Base-by-base conservation (phyloP, 2,329 filamentous ascomycete species). In the Scytalidium sp. region DNA sequence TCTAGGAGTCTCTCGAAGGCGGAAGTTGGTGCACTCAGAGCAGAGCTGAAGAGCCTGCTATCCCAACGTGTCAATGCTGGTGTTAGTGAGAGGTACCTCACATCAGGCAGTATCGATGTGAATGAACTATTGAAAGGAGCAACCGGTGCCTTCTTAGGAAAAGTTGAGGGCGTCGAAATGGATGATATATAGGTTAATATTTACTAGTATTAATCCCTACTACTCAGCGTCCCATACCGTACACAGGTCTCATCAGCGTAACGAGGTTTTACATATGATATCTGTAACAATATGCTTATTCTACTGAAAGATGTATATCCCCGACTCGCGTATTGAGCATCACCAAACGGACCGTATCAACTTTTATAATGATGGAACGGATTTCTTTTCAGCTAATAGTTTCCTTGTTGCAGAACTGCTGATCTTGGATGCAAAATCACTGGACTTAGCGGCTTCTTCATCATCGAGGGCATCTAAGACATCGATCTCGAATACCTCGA, bases 401-500 rank as follows among this genome's bases (percentile, higher is more conserved):
- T 78, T 76, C 56, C 87, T 76, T 58, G 96, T 96, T 50, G 87
- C 87, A 1, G 92, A 95, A 70, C 92, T 97, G 74, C 91, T 96
- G 59, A 97, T 88, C 72, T 97, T 97, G 53, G 81, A 79, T 21
- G 85, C 81, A 68, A 95, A 96, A 56, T 80, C 77, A 50, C 84
- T 79, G 11, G 65, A 72, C 56, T 69, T 71, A n/a, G 59, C 67
- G 42, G 43, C 62, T 40, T 60, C 61, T 2, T 73, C 70, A n/a
- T 73, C 69, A 41, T 75, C 72, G 36, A 79, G 75, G 2, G 84
- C 79, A 67, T 93, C 87, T 15, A 99, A 76, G 13, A 97, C 90
- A 61, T 94, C 89, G 22, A 97, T 90, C 65, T 96, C 92, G 60
- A 90, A 96, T 0, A 95, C 80, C 21, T 90, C 84, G 36, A 99